Base-by-base conservation (phyloP, 2,329 filamentous ascomycete species). In the Hypoxylon sp. region DNA sequence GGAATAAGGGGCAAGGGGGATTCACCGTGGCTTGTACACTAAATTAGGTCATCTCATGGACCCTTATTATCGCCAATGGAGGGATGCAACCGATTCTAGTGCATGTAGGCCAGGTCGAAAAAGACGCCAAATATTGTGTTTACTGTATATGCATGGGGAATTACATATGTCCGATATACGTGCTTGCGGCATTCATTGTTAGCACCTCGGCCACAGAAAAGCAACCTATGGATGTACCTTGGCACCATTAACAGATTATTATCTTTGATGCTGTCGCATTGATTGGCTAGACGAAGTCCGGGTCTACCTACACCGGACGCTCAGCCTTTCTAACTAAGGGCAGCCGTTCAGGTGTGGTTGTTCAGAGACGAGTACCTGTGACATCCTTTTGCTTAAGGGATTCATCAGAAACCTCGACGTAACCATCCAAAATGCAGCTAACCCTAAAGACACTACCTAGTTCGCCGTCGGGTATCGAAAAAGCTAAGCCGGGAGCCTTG, bases 1-100 rank as follows among this genome's bases (percentile, higher is more conserved):
- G 12, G 32, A 33, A 28, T 48, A 52, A 44, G 40, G 49, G 46
- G 60, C 38, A 64, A 45, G 53, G 53, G 48, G 60, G 46, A 48
- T 56, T 51, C 24, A 40, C 14, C 32, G n/a, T 16, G 32, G 32
- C 32, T 4, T 33, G 32, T 14, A 18, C 6, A 40, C 11, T 18
- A 40, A 8, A 40, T 18, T 18, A 40, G 16, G 32, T 18, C 33
- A 26, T 40, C 22, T 53, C 14, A 46, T 46, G 5, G n/a, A 9
- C 44, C 44, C 44, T 46, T n/a, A 46, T 28, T 26, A 46, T 28
- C 44, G 22, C 7, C 44, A 26, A 50, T 30, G 26, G 18, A 42
- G 20, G 50, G 6, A 44, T 16, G 22, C n/a, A 40, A 40, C 40
- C 24, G 32, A 40, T 26, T 33, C 20, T 14, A 50, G 6, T 20